Evolutionary conservation across 352 stramenopile species (phyloP), one percentile per base, ranked within the genome.

Genomic region (Peronospora destructor): DNA sequence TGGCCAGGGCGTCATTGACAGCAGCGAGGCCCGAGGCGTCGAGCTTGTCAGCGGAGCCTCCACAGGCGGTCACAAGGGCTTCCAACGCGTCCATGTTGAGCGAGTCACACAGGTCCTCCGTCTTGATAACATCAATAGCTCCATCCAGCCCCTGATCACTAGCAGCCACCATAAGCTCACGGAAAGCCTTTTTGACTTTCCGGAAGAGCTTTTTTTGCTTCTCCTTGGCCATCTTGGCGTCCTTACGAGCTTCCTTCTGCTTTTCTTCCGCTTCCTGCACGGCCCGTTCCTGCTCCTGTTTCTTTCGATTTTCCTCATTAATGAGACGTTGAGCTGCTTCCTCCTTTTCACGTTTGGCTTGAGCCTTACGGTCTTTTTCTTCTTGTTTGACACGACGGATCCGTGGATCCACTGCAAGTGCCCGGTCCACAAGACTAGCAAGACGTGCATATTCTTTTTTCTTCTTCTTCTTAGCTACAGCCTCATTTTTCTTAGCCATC

Each of bases 401-500:
- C 13, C 81, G 81, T 40, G 81, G 81, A 45, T 91, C 81, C 21
- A 63, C 70, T 19, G 81, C 76, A 40, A 86, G 64, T 13, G 81
- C 81, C 49, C 81, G 78, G 67, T 91, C 81, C 35, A 91, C 78
- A 11, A 91, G 68, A 53, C 71, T 85, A 40, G 78, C 78, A 0
- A 91, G 73, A 65, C 81, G 81, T 12, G 68, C 70, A 67, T 91
- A 91, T 64, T 91, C 81, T 61, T 84, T 76, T 61, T 91, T 91
- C 78, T 91, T 91, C 70, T 84, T 86, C 74, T 91, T 91, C 76
- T 91, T 91, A 44, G 76, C 78, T 0, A 72, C 77, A 4, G 56
- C 65, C 53, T 91, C 81, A 65, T 91, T 91, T 72, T 91, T 91
- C 72, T 91, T 91, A 43, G 79, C 79, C 78, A 91, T 87, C 76